A percentile compares a stretch with the other conserved stretches of the same genome.
These are phyloP conservation scores for Pseudozyma flocculosa DNA, from an alignment of 1,284 basidiomycete genomes.

Conservation along the genomic window DNA sequence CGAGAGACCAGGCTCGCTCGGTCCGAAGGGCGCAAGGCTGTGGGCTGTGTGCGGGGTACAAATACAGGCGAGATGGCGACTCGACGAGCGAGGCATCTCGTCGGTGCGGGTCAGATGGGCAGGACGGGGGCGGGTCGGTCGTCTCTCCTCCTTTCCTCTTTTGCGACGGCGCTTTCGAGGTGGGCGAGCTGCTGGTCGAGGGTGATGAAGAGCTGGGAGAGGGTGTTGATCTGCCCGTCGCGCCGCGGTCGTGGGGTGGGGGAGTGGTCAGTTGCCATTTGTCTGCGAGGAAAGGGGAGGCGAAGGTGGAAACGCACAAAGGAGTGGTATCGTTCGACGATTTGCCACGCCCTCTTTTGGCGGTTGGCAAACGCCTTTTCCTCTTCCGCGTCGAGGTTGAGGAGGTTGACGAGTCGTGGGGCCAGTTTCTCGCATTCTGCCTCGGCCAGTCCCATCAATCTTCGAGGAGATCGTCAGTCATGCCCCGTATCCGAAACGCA, in stretches of 20 bases:
- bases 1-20: too few species aligned
- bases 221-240: background rate
- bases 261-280: background rate
- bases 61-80: too few species aligned
- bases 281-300: too few species aligned
- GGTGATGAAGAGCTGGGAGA: constrained; percentile 1
- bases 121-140: too few species aligned
- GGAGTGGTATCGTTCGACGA: background rate
- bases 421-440: background rate
- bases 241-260: background rate
- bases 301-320: background rate
- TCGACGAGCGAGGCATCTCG: too few species aligned
- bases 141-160: background rate
- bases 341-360: background rate
- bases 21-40: too few species aligned
- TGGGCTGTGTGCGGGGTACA: too few species aligned
- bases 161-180: background rate
- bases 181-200: background rate
- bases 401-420: background rate
- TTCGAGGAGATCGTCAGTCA: too few species aligned
- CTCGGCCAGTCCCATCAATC: too few species aligned
- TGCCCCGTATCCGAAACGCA: too few species aligned
- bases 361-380: background rate
- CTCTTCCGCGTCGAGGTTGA: background rate
- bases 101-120: too few species aligned